These are phyloP conservation scores for Phytophthora macrochlamydospora DNA, from an alignment of 352 stramenopile genomes.

Conservation along the genomic window DNA sequence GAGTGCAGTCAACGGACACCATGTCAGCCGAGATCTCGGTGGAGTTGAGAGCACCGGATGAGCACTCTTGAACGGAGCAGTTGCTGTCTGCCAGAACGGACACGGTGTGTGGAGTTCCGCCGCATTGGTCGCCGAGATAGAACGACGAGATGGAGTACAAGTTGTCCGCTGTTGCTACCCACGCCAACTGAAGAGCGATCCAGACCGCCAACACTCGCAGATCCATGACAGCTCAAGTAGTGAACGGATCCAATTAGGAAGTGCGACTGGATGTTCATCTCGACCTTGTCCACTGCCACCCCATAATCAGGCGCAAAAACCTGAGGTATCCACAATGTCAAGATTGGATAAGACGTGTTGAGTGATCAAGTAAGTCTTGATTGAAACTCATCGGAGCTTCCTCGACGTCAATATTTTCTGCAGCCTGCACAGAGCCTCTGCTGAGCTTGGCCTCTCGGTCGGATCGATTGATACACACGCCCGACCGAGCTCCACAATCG, in stretches of 20 bases:
- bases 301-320: too few species aligned
- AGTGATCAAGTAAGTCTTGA: too few species aligned
- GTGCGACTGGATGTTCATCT: too few species aligned
- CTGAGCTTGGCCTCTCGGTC: slow-evolving; percentile 16
- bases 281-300: too few species aligned
- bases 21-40: not conserved
- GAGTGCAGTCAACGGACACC: not conserved
- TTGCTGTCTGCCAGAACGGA: not conserved
- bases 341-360: too few species aligned
- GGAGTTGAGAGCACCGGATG: not conserved
- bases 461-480: slow-evolving; percentile 28
- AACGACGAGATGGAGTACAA: not conserved
- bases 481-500: slow-evolving; percentile 15
- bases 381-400: too few species aligned
- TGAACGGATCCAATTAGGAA: too few species aligned
- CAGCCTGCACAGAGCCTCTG: slow-evolving; percentile 26
- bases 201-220: not conserved
- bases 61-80: not conserved
- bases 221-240: too few species aligned
- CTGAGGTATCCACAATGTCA: too few species aligned
- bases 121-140: not conserved
- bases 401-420: slow-evolving; percentile 1
- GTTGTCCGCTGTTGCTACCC: not conserved
- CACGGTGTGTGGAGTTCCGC: not conserved
- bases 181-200: not conserved